These are phyloP conservation scores for Sporothrix curviconia DNA, from an alignment of 2,329 filamentous ascomycete genomes.

Conservation along the genomic window DNA sequence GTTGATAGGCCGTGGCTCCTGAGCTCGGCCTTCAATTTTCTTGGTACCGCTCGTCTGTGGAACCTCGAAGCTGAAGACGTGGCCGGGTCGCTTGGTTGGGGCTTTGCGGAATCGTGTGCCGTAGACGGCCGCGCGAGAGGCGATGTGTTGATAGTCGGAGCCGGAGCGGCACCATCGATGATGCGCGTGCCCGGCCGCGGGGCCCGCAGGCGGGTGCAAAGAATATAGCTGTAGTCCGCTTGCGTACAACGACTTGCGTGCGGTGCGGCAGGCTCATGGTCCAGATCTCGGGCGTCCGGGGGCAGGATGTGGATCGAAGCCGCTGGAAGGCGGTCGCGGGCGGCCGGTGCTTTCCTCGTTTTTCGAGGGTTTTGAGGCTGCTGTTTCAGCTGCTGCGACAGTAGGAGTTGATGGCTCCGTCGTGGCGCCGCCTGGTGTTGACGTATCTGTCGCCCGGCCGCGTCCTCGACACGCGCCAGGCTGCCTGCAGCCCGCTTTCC, in stretches of 20 bases:
- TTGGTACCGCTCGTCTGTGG: slow-evolving; percentile 62
- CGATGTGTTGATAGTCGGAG: slow-evolving; percentile 82
- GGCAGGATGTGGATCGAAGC: slow-evolving; percentile 74
- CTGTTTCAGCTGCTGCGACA: slow-evolving; percentile 22
- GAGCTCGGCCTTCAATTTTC: slow-evolving; percentile 66
- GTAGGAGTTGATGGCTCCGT: neutral
- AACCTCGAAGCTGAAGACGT: slow-evolving; percentile 80
- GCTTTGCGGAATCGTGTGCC: slow-evolving; percentile 37
- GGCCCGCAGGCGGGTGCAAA: slow-evolving; percentile 71
- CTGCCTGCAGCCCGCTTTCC: slow-evolving; percentile 35
- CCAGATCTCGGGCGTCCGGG: slow-evolving; percentile 77
- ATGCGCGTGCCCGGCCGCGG: slow-evolving; percentile 63
- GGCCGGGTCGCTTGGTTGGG: slow-evolving; percentile 37
- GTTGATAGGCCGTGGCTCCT: slow-evolving; percentile 53
- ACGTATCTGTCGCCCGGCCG: no score
- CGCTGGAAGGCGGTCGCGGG: slow-evolving; percentile 31
- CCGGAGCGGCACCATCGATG: slow-evolving; percentile 77
- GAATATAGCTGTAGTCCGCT: slow-evolving; percentile 80
- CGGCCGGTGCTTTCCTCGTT: slow-evolving; percentile 25
- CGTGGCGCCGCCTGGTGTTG: neutral
- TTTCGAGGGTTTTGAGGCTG: no score
- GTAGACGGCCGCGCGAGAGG: slow-evolving; percentile 66
- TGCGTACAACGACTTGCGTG: slow-evolving; percentile 80
- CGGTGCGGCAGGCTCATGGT: slow-evolving; percentile 72
- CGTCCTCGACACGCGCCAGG: no score